These are phyloP conservation scores for Lactarius sp. DNA, from an alignment of 768 basidiomycete species.

Conservation along the genomic window DNA sequence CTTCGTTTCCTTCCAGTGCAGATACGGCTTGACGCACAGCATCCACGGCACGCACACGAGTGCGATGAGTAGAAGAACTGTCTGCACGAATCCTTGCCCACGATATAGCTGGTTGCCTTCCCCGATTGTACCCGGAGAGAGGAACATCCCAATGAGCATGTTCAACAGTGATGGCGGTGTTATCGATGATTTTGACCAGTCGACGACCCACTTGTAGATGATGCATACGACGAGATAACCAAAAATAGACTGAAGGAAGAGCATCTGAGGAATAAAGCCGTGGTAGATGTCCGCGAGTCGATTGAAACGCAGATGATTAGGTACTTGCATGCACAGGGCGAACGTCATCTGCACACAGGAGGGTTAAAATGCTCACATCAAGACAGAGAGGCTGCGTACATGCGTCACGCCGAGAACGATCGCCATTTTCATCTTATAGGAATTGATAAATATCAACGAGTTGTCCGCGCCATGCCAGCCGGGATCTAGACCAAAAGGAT, in stretches of 20 bases:
- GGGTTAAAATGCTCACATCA: neutral
- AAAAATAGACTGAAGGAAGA: conserved; percentile 97
- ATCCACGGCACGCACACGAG: conserved; percentile 92
- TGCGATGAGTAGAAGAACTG: conserved; percentile 71
- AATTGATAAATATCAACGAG: conserved; percentile 89
- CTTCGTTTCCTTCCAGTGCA: conserved; percentile 86
- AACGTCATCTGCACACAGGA: conserved; percentile 81
- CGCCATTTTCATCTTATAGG: conserved; percentile 99
- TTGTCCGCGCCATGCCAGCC: conserved; percentile 95
- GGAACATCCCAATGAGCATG: conserved; percentile 96
- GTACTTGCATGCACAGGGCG: conserved; percentile 91
- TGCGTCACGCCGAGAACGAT: conserved; percentile 94
- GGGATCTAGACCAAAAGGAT: conserved; percentile 93
- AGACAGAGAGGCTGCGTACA: conserved; percentile 45
- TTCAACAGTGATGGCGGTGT: conserved; percentile 87
- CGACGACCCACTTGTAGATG: conserved; percentile 93
- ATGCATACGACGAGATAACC: conserved; percentile 94
- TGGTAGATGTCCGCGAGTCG: conserved; percentile 81
- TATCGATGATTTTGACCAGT: conserved; percentile 71
- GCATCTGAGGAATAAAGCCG: conserved; percentile 95
- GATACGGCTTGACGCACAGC: conserved; percentile 87
- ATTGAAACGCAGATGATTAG: conserved; percentile 93
- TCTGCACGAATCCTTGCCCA: conserved; percentile 84
- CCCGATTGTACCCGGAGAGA: conserved; percentile 78
- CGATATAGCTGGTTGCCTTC: conserved; percentile 68